phyloP scores from a whole-genome alignment of 169 alveolate genomes.

The Plasmodium fragile region DNA sequence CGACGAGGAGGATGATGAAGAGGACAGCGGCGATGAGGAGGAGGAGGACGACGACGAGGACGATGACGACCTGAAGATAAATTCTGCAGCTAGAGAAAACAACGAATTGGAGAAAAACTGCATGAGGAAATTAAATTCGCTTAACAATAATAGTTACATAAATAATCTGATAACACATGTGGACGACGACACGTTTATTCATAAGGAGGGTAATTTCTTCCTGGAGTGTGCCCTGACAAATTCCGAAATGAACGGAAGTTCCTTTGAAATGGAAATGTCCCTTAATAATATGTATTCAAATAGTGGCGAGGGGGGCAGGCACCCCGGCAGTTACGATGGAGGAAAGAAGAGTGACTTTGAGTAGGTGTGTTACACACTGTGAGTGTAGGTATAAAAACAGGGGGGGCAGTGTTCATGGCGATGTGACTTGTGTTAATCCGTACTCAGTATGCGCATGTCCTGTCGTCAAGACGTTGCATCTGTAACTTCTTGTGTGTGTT shows the following conservation, averaged over 20 bases:
- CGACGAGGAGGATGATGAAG: no score
- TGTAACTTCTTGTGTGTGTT: background rate
- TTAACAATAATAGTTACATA: constrained; percentile 67
- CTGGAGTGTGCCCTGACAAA: constrained; percentile 53
- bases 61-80: constrained; percentile 32
- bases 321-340: background rate
- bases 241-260: constrained; percentile 62
- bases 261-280: constrained; percentile 58
- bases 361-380: background rate
- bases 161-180: constrained; percentile 72
- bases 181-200: constrained; percentile 66
- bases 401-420: background rate
- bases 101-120: constrained; percentile 18
- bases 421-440: background rate
- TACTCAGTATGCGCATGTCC: background rate
- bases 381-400: background rate
- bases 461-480: background rate
- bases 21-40: no score
- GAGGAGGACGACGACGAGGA: constrained; percentile 9
- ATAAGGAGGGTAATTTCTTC: constrained; percentile 67
- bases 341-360: constrained; percentile 1
- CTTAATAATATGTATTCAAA: constrained; percentile 29
- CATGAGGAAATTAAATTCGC: constrained; percentile 24
- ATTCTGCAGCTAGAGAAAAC: constrained; percentile 8
- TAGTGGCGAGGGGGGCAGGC: background rate